Conservation (phyloP, 345 rosid species). For the Citrus mangshanensis region DNA sequence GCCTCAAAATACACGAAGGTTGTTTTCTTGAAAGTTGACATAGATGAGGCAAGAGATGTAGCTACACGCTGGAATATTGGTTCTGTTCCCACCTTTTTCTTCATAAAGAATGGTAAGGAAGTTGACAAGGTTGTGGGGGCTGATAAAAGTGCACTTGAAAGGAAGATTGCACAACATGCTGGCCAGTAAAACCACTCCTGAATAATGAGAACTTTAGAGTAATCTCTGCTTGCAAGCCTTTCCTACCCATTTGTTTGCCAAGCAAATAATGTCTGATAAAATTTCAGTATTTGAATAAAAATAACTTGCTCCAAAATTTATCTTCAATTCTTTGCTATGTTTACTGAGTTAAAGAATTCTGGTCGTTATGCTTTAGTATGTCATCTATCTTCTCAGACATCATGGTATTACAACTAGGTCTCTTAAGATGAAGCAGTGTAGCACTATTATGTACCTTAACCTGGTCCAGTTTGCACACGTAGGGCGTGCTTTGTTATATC, state of each 20-base stretch:
- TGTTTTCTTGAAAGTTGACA: conserved; percentile 83
- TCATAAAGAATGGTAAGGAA: conserved; percentile 70
- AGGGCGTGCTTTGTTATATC: neutral
- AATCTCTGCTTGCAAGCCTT: neutral
- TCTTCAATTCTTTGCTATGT: neutral
- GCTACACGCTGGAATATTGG: conserved; percentile 69
- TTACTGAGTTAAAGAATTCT: neutral
- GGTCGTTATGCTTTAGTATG: neutral
- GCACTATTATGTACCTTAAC: no score
- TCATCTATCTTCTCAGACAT: neutral
- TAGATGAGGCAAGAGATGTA: conserved; percentile 57
- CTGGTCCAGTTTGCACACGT: no score
- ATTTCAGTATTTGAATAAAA: neutral
- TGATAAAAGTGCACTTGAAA: conserved; percentile 68
- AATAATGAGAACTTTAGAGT: neutral
- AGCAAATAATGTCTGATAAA: neutral
- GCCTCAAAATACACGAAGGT: conserved; percentile 64
- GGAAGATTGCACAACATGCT: conserved; percentile 61
- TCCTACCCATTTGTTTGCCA: neutral
- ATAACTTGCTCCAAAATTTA: neutral
- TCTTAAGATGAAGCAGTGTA: neutral
- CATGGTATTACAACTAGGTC: neutral
- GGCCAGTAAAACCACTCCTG: conserved; percentile 14
- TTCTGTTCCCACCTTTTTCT: conserved; percentile 74
- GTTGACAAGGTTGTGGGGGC: conserved; percentile 88